Conservation (phyloP, 2,329 filamentous ascomycete genomes). For the Ceratocystis cacaofunesta region DNA sequence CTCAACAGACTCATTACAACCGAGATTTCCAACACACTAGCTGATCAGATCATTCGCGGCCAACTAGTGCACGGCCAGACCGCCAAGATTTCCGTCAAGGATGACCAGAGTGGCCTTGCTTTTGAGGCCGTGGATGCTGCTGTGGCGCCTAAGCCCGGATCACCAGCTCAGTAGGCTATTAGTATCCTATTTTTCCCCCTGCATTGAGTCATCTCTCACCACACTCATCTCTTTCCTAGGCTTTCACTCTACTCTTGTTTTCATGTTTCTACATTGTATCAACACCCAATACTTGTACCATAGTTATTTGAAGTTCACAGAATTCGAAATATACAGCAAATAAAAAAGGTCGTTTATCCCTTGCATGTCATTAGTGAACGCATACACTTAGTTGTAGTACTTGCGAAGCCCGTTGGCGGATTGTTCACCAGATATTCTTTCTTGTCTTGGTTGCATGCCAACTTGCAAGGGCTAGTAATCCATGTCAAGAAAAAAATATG, state of each 20-base stretch:
- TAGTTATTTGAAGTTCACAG: conserved; percentile 1
- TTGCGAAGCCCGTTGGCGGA: too few species aligned
- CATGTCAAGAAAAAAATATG: background rate
- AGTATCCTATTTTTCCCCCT: background rate
- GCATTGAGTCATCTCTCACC: background rate
- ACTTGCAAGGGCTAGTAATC: too few species aligned
- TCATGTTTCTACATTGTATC: background rate
- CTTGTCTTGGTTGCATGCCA: too few species aligned
- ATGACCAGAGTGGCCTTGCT: conserved; percentile 20
- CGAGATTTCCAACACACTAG: conserved; percentile 75
- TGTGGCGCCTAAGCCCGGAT: background rate
- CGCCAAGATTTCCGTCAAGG: conserved; percentile 54
- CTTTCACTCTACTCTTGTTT: background rate
- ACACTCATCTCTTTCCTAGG: background rate
- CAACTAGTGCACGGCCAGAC: conserved; percentile 60
- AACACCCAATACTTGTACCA: background rate
- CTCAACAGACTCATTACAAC: conserved; percentile 82
- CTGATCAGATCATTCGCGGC: conserved; percentile 83
- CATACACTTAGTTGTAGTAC: too few species aligned
- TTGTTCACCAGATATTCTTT: too few species aligned
- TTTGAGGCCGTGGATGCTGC: conserved; percentile 8
- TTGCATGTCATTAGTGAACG: too few species aligned
- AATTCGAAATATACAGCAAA: background rate
- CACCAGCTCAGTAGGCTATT: background rate
- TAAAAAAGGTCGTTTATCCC: background rate